These are phyloP conservation scores for Arthrobotrys megalospora DNA, from an alignment of 2,329 filamentous ascomycete genomes.

Conservation along the genomic window DNA sequence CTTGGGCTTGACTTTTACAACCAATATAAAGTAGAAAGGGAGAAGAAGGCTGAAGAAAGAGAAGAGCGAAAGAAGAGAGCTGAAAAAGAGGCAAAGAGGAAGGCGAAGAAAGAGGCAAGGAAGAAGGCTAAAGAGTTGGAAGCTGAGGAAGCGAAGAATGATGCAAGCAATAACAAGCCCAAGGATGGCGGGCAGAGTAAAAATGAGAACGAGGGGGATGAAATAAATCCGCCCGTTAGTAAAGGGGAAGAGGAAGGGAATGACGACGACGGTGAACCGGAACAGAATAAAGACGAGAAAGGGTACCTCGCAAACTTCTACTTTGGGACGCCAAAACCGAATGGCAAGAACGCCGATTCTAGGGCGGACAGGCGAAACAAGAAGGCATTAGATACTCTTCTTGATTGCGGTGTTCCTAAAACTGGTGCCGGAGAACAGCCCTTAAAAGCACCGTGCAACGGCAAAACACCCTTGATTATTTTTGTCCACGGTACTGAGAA, in stretches of 20 bases:
- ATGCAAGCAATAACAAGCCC: too few species aligned
- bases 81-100: background rate
- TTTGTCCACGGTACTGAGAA: slow-evolving; percentile 1
- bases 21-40: background rate
- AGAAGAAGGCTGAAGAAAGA: background rate
- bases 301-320: slow-evolving; percentile 6
- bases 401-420: background rate
- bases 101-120: background rate
- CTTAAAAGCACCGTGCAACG: background rate
- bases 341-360: background rate
- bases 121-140: background rate
- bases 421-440: background rate
- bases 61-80: background rate
- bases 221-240: background rate
- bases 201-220: background rate
- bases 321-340: slow-evolving; percentile 1
- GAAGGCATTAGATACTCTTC: slow-evolving; percentile 2
- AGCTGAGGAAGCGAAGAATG: background rate
- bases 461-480: slow-evolving; percentile 7
- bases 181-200: background rate
- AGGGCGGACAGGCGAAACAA: background rate
- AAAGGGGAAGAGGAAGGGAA: background rate
- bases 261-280: background rate
- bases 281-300: background rate
- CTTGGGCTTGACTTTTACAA: slow-evolving; percentile 2